phyloP scores from a whole-genome alignment of 352 stramenopile genomes.

The Phytophthora aleatoria region DNA sequence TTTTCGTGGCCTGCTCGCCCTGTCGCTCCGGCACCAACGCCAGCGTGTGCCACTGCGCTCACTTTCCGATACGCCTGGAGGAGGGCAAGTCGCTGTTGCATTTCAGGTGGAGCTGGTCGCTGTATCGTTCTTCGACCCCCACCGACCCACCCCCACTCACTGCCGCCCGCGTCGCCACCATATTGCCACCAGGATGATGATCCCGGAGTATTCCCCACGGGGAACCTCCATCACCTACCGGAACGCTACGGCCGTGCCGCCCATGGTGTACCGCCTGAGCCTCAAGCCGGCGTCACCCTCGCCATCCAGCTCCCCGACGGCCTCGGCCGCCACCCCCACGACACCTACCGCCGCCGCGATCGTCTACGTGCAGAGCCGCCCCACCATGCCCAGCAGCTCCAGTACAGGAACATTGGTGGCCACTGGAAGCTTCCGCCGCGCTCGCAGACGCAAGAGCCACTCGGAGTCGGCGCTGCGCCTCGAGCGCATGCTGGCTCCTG shows the following conservation, averaged over 20 bases:
- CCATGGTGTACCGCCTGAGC: conserved; percentile 43
- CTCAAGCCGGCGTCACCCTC: conserved; percentile 41
- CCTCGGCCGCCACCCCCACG: conserved; percentile 9
- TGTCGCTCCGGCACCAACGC: conserved; percentile 27
- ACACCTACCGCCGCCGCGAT: conserved; percentile 19
- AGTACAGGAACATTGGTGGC: conserved; percentile 30
- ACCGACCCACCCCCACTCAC: background rate
- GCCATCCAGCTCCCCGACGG: conserved; percentile 11
- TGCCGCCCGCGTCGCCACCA: conserved; percentile 19
- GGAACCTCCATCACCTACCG: conserved; percentile 44
- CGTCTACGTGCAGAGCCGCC: conserved; percentile 26
- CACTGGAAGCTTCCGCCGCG: conserved; percentile 20
- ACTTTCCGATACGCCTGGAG: conserved; percentile 29
- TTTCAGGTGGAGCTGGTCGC: conserved; percentile 14
- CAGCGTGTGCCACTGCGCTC: conserved; percentile 16
- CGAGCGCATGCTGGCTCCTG: conserved; percentile 42
- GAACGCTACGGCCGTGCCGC: conserved; percentile 26
- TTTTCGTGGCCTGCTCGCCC: conserved; percentile 31
- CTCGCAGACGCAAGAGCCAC: conserved; percentile 65
- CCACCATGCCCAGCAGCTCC: conserved; percentile 24
- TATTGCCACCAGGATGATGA: conserved; percentile 43
- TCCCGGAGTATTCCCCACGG: conserved; percentile 47
- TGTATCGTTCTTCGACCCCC: conserved; percentile 38
- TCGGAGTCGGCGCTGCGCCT: conserved; percentile 59
- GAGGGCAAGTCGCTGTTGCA: conserved; percentile 9